Percentiles rank a stretch among this genome's conserved stretches.
Evolutionary conservation across 306 rosid genomes (phyloP).

Genomic region (Gleditsia sinensis): DNA sequence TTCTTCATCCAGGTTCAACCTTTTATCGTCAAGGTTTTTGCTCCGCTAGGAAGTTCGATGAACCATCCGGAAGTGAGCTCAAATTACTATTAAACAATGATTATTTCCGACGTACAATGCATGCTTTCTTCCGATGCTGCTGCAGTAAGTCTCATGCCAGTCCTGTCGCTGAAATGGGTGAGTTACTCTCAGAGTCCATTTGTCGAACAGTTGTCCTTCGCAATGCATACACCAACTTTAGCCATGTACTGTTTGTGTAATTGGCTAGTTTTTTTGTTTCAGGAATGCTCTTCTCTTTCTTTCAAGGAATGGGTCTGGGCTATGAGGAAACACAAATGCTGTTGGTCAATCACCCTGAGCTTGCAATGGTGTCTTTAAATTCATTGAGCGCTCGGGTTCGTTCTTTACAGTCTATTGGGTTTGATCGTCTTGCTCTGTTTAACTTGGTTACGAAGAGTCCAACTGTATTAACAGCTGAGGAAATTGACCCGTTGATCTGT

Average conservation of each 20-base stretch:
- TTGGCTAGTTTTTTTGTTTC: slow-evolving; percentile 23
- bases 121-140: slow-evolving; percentile 35
- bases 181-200: slow-evolving; percentile 41
- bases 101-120: slow-evolving; percentile 29
- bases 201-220: slow-evolving; percentile 46
- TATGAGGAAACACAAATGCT: slow-evolving; percentile 43
- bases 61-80: slow-evolving; percentile 15
- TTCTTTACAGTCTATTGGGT: slow-evolving; percentile 50
- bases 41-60: neutral
- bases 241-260: neutral
- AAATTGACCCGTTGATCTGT: slow-evolving; percentile 51
- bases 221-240: neutral
- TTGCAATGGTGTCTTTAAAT: slow-evolving; percentile 39
- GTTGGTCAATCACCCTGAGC: slow-evolving; percentile 44
- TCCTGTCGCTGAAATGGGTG: slow-evolving; percentile 38
- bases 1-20: slow-evolving; percentile 22
- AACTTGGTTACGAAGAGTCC: slow-evolving; percentile 50
- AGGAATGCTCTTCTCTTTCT: slow-evolving; percentile 52
- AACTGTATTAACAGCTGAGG: slow-evolving; percentile 42
- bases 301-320: slow-evolving; percentile 54
- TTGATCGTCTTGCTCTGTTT: slow-evolving; percentile 46
- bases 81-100: slow-evolving; percentile 11
- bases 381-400: slow-evolving; percentile 48
- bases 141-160: slow-evolving; percentile 12
- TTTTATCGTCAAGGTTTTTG: slow-evolving; percentile 11